Conservation (phyloP, 2,329 filamentous ascomycete genomes). For the Blastomyces emzantsi region DNA sequence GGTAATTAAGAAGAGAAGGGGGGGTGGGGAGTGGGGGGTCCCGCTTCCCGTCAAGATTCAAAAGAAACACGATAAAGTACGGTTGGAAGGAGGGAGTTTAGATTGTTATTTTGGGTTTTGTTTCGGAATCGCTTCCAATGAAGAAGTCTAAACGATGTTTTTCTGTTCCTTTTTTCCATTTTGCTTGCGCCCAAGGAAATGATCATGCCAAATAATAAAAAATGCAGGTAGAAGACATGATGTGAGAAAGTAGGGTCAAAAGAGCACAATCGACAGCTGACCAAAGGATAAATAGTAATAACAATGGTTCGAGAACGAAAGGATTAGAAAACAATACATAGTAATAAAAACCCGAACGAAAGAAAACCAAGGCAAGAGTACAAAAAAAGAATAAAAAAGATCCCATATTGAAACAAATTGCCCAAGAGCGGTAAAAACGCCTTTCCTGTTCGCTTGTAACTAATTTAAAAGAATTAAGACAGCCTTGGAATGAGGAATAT, state of each 20-base stretch:
- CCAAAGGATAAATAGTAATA: background rate
- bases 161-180: background rate
- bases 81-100: background rate
- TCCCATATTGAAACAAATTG: slow-evolving; percentile 1
- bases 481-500: background rate
- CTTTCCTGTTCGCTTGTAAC: slow-evolving; percentile 2
- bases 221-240: background rate
- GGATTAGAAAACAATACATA: background rate
- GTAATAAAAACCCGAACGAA: background rate
- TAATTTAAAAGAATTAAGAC: background rate
- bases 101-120: background rate
- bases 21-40: too few species aligned
- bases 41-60: too few species aligned
- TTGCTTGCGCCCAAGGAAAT: background rate
- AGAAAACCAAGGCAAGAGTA: background rate
- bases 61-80: too few species aligned
- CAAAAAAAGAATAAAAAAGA: background rate
- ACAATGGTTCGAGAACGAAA: background rate
- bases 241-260: background rate
- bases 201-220: background rate
- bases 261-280: background rate
- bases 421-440: background rate
- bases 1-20: background rate
- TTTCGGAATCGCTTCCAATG: background rate
- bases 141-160: background rate